Percentiles rank a stretch among this genome's conserved stretches.
Evolutionary conservation across 345 rosid genomes (phyloP).

Genomic region (Gossypium arboreum): DNA sequence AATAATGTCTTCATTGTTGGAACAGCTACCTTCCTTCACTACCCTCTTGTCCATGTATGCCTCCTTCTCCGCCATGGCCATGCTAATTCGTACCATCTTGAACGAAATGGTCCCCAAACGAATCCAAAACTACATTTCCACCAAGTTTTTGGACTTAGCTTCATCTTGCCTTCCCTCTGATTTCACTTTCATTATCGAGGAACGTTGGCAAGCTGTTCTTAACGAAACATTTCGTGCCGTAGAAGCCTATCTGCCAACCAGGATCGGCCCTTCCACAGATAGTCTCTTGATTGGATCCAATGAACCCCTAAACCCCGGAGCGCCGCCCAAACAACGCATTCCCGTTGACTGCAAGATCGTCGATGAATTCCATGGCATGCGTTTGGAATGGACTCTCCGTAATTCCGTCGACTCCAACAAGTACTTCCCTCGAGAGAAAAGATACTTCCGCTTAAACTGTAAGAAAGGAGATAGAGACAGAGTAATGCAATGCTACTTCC

Average conservation of each 20-base stretch:
- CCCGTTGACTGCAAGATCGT: constrained; percentile 22
- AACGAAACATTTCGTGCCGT: constrained; percentile 35
- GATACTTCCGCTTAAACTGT: constrained; percentile 26
- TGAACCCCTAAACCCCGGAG: constrained; percentile 30
- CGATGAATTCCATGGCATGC: constrained; percentile 25
- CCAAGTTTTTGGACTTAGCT: neutral
- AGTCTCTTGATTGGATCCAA: constrained; percentile 32
- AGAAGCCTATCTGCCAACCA: constrained; percentile 34
- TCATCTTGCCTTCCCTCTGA: constrained; percentile 8
- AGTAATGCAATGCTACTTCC: neutral
- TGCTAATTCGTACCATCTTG: constrained; percentile 12
- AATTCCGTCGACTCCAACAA: constrained; percentile 24
- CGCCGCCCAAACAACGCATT: constrained; percentile 23
- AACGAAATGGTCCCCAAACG: constrained; percentile 3
- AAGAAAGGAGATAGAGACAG: constrained; percentile 20
- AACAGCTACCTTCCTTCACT: constrained; percentile 8
- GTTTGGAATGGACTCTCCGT: constrained; percentile 27
- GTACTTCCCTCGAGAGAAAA: neutral
- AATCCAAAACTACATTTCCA: neutral
- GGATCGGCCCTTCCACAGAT: constrained; percentile 18
- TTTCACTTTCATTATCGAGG: constrained; percentile 35
- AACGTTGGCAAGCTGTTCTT: constrained; percentile 36
- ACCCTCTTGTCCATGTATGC: constrained; percentile 10
- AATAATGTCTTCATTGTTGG: constrained; percentile 1
- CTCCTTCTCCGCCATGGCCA: constrained; percentile 14